Evolutionary conservation across 331 rosid genomes (phyloP).

Genomic region (Erythrophleum ivorense): DNA sequence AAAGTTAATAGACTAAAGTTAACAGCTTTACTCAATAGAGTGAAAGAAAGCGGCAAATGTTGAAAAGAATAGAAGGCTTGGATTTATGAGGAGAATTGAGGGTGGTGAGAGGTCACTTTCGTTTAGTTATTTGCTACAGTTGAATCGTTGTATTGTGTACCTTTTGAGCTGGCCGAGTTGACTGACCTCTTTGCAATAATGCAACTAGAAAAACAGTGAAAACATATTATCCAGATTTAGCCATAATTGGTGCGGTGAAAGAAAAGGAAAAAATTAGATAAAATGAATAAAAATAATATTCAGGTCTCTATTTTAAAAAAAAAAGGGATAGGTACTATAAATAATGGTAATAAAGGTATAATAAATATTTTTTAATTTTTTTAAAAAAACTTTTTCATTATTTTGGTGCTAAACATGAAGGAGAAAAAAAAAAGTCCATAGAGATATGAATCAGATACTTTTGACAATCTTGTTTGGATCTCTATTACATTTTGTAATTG

Average conservation of each 20-base stretch:
- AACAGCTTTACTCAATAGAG: neutral
- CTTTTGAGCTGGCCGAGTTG: neutral
- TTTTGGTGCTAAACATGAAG: no score
- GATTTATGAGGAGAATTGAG: neutral
- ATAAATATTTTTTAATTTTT: no score
- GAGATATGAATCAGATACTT: neutral
- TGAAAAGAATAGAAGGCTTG: neutral
- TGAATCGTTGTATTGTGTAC: neutral
- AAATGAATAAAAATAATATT: no score
- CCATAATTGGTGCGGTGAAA: no score
- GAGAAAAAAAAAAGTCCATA: neutral
- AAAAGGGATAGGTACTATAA: no score
- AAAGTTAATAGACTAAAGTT: neutral
- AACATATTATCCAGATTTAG: no score
- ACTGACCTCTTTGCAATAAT: neutral
- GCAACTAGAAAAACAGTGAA: neutral
- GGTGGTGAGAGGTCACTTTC: constrained; percentile 1
- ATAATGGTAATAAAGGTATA: no score
- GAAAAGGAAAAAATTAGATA: no score
- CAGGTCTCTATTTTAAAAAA: no score
- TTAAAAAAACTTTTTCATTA: no score
- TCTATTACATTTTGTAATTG: neutral
- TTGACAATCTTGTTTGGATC: no score
- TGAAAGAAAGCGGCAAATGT: neutral
- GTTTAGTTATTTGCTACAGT: neutral